phyloP scores from a whole-genome alignment of 495 filamentous ascomycete genomes.

The Xylaria palmicola region DNA sequence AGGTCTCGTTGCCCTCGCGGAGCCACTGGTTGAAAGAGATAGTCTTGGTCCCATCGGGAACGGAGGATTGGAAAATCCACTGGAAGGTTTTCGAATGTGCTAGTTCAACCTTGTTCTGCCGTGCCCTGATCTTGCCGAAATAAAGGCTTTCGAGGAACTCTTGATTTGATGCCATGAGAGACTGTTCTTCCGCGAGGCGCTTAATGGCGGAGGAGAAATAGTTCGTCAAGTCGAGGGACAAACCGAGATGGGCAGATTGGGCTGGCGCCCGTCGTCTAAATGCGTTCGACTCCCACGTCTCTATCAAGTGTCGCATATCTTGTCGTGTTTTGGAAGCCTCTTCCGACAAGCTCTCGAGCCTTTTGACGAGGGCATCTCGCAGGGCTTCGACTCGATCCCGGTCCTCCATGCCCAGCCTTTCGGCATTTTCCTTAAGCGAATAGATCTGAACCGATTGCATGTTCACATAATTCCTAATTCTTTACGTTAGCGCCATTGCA shows the following conservation, averaged over 20 bases:
- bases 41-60: neutral
- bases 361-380: neutral
- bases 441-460: neutral
- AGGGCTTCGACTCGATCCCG: neutral
- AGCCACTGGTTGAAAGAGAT: constrained; percentile 19
- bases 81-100: constrained; percentile 16
- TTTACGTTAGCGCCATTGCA: neutral
- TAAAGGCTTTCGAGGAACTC: constrained; percentile 1
- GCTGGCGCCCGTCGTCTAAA: neutral
- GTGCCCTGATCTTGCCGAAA: neutral
- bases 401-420: neutral
- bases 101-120: constrained; percentile 4
- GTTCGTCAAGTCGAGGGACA: neutral
- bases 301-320: neutral
- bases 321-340: neutral
- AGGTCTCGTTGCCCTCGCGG: constrained; percentile 7
- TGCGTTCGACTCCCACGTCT: neutral
- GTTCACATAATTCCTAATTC: neutral
- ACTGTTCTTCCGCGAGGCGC: neutral
- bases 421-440: neutral
- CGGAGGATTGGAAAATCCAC: constrained; percentile 7
- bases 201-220: neutral
- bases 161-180: neutral
- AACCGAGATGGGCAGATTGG: neutral
- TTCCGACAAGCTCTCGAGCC: neutral